phyloP scores from a whole-genome alignment of 192 early-diverging fungal genomes.

The Coemansia brasiliensis region DNA sequence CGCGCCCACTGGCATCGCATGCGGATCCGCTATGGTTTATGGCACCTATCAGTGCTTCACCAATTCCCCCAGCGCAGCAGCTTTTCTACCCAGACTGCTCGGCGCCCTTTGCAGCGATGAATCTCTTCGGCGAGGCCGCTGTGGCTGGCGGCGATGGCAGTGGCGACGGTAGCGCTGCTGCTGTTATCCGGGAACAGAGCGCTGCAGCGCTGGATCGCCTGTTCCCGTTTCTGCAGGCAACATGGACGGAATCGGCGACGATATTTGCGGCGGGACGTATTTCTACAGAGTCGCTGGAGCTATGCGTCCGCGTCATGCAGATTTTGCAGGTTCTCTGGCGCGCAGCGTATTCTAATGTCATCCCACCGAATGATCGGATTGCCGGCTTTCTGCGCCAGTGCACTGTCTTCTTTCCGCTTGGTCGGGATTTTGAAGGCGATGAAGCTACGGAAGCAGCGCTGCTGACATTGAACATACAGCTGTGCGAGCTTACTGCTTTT shows the following conservation, averaged over 20 bases:
- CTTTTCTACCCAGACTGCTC: slow-evolving; percentile 31
- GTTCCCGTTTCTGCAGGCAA: slow-evolving; percentile 69
- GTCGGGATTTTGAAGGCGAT: slow-evolving; percentile 53
- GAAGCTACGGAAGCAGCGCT: slow-evolving; percentile 41
- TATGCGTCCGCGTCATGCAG: slow-evolving; percentile 63
- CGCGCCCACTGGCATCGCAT: slow-evolving; percentile 9
- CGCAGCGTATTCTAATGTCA: slow-evolving; percentile 36
- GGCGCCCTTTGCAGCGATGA: slow-evolving; percentile 27
- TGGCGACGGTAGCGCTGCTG: slow-evolving; percentile 11
- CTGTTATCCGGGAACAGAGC: slow-evolving; percentile 19
- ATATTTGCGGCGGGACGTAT: slow-evolving; percentile 60
- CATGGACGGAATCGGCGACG: slow-evolving; percentile 79
- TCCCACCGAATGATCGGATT: slow-evolving; percentile 32
- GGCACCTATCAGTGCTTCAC: slow-evolving; percentile 3
- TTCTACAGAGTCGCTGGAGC: slow-evolving; percentile 58
- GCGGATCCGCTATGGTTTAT: slow-evolving; percentile 40
- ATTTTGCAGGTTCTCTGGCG: slow-evolving; percentile 76
- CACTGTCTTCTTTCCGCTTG: slow-evolving; percentile 76
- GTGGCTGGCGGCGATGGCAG: neutral
- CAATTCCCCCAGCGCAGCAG: neutral
- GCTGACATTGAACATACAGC: slow-evolving; percentile 29
- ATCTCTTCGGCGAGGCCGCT: slow-evolving; percentile 33
- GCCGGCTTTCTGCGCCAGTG: slow-evolving; percentile 68
- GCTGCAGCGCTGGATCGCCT: slow-evolving; percentile 48
- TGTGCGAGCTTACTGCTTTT: slow-evolving; percentile 38